Conservation (phyloP, 2,329 filamentous ascomycete genomes). For the Talaromyces sp. region DNA sequence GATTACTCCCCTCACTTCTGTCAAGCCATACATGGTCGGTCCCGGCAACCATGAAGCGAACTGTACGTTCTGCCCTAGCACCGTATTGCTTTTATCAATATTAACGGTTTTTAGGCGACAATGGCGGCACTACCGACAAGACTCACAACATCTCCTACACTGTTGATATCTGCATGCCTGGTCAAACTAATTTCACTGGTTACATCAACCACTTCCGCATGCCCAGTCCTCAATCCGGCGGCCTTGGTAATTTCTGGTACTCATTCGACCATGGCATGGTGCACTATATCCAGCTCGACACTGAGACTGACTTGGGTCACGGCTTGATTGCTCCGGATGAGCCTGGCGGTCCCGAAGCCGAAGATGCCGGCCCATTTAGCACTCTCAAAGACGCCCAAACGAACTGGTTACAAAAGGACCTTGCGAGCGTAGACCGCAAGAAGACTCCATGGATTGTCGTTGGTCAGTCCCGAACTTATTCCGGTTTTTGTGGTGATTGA, state of each 20-base stretch:
- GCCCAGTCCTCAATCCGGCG: constrained; percentile 21
- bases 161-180: constrained; percentile 21
- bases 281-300: constrained; percentile 18
- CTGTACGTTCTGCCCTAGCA: constrained; percentile 3
- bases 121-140: constrained; percentile 20
- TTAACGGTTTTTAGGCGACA: constrained; percentile 7
- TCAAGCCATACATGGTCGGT: constrained; percentile 20
- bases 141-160: constrained; percentile 18
- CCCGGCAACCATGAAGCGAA: constrained; percentile 21
- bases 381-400: constrained; percentile 2
- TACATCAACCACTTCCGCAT: constrained; percentile 25
- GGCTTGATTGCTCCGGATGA: constrained; percentile 17
- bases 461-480: background rate
- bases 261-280: constrained; percentile 20
- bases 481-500: no score
- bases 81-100: background rate
- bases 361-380: constrained; percentile 17
- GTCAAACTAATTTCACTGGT: constrained; percentile 27
- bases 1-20: constrained; percentile 8
- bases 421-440: constrained; percentile 24
- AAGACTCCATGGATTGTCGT: constrained; percentile 29
- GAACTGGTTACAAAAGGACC: constrained; percentile 20
- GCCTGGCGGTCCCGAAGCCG: constrained; percentile 8
- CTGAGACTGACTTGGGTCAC: constrained; percentile 19
- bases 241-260: constrained; percentile 18